Percentiles rank a stretch among this genome's conserved stretches.
These are phyloP conservation scores for Citrus inodora DNA, from an alignment of 345 rosid genomes.

Conservation along the genomic window DNA sequence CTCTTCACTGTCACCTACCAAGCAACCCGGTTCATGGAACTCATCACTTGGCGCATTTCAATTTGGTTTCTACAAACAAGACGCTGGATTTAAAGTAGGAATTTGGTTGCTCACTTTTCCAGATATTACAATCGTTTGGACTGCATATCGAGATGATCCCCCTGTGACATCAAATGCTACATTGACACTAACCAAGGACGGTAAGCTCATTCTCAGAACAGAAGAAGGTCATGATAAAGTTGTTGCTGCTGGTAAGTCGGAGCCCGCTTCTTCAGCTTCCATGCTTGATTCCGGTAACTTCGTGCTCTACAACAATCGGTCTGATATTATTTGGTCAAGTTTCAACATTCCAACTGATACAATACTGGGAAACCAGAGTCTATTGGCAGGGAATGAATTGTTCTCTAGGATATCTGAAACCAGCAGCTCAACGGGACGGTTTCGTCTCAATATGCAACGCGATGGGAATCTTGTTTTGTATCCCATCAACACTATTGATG, in stretches of 20 bases:
- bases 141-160: conserved; percentile 1
- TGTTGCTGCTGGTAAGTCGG: neutral
- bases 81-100: conserved; percentile 23
- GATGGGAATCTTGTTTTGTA: conserved; percentile 36
- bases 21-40: conserved; percentile 15
- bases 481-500: conserved; percentile 6
- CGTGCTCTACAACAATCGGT: conserved; percentile 16
- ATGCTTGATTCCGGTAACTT: conserved; percentile 35
- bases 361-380: conserved; percentile 23
- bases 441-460: conserved; percentile 21
- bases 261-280: conserved; percentile 23
- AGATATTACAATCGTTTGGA: neutral
- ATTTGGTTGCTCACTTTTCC: conserved; percentile 18
- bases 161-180: conserved; percentile 15
- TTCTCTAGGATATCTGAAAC: conserved; percentile 15
- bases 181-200: neutral
- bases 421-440: conserved; percentile 15
- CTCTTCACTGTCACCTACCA: conserved; percentile 20
- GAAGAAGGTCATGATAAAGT: neutral
- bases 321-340: conserved; percentile 24
- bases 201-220: neutral
- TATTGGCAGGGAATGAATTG: neutral
- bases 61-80: conserved; percentile 31
- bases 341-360: conserved; percentile 25
- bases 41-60: conserved; percentile 35